Base-by-base conservation (phyloP, 2,329 filamentous ascomycete genomes). In the Karstenula rhodostoma region DNA sequence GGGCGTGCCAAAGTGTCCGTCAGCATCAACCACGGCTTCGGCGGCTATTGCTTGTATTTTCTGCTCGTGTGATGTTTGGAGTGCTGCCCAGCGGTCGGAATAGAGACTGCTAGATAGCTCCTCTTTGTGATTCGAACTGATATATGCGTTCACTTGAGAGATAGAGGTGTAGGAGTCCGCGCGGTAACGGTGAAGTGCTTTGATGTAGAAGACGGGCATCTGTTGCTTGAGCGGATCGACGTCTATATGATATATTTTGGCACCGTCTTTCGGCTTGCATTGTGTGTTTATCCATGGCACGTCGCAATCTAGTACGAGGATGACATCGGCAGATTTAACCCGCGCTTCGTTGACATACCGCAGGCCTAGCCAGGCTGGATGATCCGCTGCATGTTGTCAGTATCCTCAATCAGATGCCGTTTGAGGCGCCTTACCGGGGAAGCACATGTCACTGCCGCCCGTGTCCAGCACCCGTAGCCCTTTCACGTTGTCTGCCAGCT, bases 251-350 rank as follows among this genome's bases (percentile, higher is more conserved):
- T 86, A 84, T 63, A 91, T 86, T 60, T 83, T 86, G 2, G 87
- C 84, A 7, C 80, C 78, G 1, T 80, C 75, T 3, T 80, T 82
- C 0, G 89, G 89, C 48, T 84, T 83, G 78, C 85, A 89, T 62
- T 88, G 87, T 0, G 92, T 95, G n/a, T 90, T 89, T 57, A 97
- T 93, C 93, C 93, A 97, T 0, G 94, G 94, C 0, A 97, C 93
- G 72, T 97, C 94, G 65, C 93, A 96, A 77, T 97, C 91, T 25
- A 96, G 73, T 2, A 97, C 89, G 0, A 97, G 67, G 60, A 97
- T 96, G 12, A 93, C 86, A 74, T 97, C 94, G 0, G 94, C 92
- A 0, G 87, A 87, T 60, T 84, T 85, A 73, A 97, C 91, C 44
- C 84, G 83, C 1, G 91, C 87, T 54, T 96, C 90, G 2, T 86